Evolutionary conservation across 495 filamentous ascomycete genomes (phyloP).

Genomic region (Hyaloscypha hepaticicola): DNA sequence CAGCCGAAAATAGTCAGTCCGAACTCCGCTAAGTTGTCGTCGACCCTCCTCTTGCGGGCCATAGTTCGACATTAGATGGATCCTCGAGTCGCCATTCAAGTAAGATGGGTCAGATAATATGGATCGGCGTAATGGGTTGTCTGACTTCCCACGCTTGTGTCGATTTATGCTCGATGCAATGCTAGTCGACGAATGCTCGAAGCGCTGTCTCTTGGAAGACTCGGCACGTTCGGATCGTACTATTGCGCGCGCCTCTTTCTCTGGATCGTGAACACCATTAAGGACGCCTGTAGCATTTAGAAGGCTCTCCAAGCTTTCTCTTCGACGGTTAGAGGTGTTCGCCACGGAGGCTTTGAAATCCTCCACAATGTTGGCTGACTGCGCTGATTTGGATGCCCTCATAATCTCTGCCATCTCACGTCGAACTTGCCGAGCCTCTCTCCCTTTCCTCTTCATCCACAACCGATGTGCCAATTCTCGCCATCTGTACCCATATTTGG

Average conservation of each 20-base stretch:
- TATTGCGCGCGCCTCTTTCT: constrained; percentile 12
- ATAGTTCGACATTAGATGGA: constrained; percentile 24
- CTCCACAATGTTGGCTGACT: constrained; percentile 21
- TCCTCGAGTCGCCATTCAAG: constrained; percentile 27
- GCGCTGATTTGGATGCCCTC: constrained; percentile 23
- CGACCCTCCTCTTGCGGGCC: constrained; percentile 19
- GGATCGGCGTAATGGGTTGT: constrained; percentile 30
- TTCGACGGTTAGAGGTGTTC: background rate
- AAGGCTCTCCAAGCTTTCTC: constrained; percentile 26
- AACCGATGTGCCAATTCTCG: constrained; percentile 36
- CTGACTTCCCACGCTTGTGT: constrained; percentile 28
- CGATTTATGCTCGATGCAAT: constrained; percentile 11
- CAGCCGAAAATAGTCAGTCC: constrained; percentile 45
- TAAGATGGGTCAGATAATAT: constrained; percentile 29
- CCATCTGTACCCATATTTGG: constrained; percentile 52
- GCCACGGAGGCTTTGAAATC: constrained; percentile 32
- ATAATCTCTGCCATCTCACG: constrained; percentile 27
- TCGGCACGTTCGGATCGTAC: constrained; percentile 8
- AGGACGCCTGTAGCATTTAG: constrained; percentile 25
- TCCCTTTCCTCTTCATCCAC: constrained; percentile 25
- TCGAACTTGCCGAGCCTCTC: constrained; percentile 25
- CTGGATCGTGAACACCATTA: constrained; percentile 25
- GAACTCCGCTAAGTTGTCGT: constrained; percentile 35
- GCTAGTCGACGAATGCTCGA: background rate
- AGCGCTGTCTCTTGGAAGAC: constrained; percentile 16